Evolutionary conservation across 331 rosid species (phyloP), one percentile per base, ranked within the genome.

Genomic region (Pyracantha coccinea): DNA sequence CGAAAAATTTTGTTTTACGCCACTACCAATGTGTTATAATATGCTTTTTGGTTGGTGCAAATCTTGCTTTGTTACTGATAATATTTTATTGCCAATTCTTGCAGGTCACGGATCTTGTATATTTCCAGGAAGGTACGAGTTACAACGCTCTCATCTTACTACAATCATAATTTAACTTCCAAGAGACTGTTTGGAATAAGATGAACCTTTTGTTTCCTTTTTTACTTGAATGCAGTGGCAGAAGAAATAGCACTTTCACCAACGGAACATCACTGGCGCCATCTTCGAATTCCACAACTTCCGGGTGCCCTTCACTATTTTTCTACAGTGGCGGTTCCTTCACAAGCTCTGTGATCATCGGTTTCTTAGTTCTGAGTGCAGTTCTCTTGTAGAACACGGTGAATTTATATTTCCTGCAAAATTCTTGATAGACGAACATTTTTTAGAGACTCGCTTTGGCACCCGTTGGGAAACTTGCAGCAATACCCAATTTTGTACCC

Each of bases 71-170:
- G 54, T 74, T 29, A 54, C 85, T 84, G 61, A 86, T 68, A 35
- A 66, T 72, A 57, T 35, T 71, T 55, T 53, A 8, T 62, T 70
- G 29, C 73, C 10, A n/a, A 77, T 72, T 65, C 62, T 75, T 81
- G 70, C 91, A 91, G 98, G 97, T 77, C 96, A 91, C 27, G 89
- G 93, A 45, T 77, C 97, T 53, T 93, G 98, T 81, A 77, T 86
- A 52, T 87, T 91, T 83, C 97, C 93, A 0, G 98, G 98, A 83
- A 93, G 98, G 98, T 93, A 86, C 29, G 65, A 66, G 71, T 68
- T 75, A 28, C n/a, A 81, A 19, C 50, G 29, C 75, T 12, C 13
- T 8, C n/a, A 41, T 59, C 14, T 38, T 59, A 4, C 35, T 61
- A 60, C 15, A 6, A 61, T 19, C 29, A 21, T 27, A 38, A 12